Conservation (phyloP, 129 eudicot genomes). For the Arctium lappa region DNA sequence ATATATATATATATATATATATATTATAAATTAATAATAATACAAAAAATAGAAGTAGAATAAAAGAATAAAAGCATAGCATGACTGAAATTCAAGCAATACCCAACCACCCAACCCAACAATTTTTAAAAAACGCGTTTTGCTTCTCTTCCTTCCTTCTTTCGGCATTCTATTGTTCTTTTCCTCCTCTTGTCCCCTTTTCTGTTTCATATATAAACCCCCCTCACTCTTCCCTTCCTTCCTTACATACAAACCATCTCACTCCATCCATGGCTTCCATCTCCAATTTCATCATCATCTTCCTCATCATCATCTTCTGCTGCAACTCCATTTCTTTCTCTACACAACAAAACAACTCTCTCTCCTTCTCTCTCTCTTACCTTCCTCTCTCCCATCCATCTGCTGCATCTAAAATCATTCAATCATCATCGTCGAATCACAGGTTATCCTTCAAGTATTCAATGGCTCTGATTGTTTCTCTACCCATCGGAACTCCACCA, state of each 20-base stretch:
- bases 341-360: slow-evolving; percentile 30
- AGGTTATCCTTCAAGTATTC: slow-evolving; percentile 59
- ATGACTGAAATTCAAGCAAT: slow-evolving; percentile 33
- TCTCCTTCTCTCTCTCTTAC: slow-evolving; percentile 48
- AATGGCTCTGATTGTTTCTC: slow-evolving; percentile 68
- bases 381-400: slow-evolving; percentile 42
- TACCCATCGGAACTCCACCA: slow-evolving; percentile 84
- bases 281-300: not conserved
- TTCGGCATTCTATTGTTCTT: slow-evolving; percentile 45
- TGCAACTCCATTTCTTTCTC: slow-evolving; percentile 14
- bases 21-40: not conserved
- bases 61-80: slow-evolving; percentile 27
- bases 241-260: not conserved
- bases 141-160: slow-evolving; percentile 23
- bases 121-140: slow-evolving; percentile 59
- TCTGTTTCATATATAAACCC: slow-evolving; percentile 34
- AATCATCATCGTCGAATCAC: slow-evolving; percentile 24
- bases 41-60: not conserved
- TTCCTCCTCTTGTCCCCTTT: slow-evolving; percentile 26
- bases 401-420: slow-evolving; percentile 18
- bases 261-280: slow-evolving; percentile 5
- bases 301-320: not conserved
- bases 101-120: slow-evolving; percentile 43
- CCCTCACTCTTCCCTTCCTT: not conserved
- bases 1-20: too few species aligned